phyloP scores from a whole-genome alignment of 176 grass and related monocot species.

The Eleusine indica region DNA sequence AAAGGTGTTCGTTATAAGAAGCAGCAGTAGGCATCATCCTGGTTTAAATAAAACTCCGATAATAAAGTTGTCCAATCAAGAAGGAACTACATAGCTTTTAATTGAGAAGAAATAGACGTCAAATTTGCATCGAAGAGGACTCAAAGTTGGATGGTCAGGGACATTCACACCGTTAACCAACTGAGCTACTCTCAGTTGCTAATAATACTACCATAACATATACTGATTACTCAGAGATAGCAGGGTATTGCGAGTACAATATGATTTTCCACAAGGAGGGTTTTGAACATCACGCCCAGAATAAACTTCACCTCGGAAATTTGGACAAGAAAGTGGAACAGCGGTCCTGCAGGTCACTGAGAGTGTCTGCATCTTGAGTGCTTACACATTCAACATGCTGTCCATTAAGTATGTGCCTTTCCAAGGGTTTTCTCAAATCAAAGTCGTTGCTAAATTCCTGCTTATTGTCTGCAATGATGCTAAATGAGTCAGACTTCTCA shows the following conservation, averaged over 20 bases:
- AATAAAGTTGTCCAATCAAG: not conserved
- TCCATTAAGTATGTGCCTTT: slow-evolving; percentile 67
- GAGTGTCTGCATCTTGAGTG: slow-evolving; percentile 59
- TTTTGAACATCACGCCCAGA: slow-evolving; percentile 20
- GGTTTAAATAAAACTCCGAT: not conserved
- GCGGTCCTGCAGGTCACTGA: slow-evolving; percentile 44
- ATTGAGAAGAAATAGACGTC: not conserved
- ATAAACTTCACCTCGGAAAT: slow-evolving; percentile 55
- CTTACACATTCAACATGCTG: slow-evolving; percentile 74
- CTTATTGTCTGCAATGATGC: slow-evolving; percentile 62
- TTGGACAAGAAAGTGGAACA: slow-evolving; percentile 74
- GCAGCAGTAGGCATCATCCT: not conserved
- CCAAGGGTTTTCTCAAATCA: slow-evolving; percentile 83
- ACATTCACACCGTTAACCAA: not conserved
- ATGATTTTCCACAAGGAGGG: not conserved
- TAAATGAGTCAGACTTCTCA: not conserved
- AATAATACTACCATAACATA: not conserved
- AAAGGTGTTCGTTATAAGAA: slow-evolving; percentile 9
- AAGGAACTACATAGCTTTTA: not conserved
- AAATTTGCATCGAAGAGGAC: not conserved
- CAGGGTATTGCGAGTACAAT: not conserved
- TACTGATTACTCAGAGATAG: not conserved
- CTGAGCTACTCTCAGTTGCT: not conserved
- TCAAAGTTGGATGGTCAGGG: not conserved
- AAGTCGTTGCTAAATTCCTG: slow-evolving; percentile 91